Base-by-base conservation (phyloP, 352 stramenopile genomes). In the Globisporangium parvum region DNA sequence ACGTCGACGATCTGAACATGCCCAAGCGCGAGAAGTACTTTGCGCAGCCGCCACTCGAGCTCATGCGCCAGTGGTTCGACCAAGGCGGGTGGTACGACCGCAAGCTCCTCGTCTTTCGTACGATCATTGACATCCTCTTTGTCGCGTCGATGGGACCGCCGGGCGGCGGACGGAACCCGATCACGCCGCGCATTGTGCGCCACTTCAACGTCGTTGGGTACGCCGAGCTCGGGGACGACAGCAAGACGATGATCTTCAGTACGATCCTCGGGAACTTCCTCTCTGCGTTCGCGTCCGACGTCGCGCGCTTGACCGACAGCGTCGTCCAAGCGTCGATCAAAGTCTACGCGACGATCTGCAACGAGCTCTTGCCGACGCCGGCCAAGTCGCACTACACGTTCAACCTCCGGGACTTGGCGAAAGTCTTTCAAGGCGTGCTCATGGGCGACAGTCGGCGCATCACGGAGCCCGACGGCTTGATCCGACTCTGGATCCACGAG, bases 1-100 rank as follows among this genome's bases (percentile, higher is more conserved):
- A 97, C 63, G 85, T 98, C 39, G 94, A 98, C 62, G 94, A 98
- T 63, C 61, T 98, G 8, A 98, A 98, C 66, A 98, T 98, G 94
- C 93, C 94, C 15, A 96, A 97, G 65, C 81, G 85, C 17, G 93
- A 98, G 56, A 94, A 93, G 51, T 97, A 95, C 58, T 96, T 96
- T 51, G 93, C 94, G 0, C 93, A 98, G 70, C 94, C 94, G 24
- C 92, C 94, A 3, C 73, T 98, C n/a, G 94, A 98, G 63, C 69
- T 98, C 26, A 76, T 98, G 42, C 83, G 92, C 0, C 92, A 98
- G 66, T 97, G 87, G 86, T 96, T 98, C 47, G 87, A 97, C 53
- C 91, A 98, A 65, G 80, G 81, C 3, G 93, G 92, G 17, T 98
- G 94, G 93, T 98, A 97, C 60, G 93, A 98, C 61, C 75, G 87